Conservation (phyloP, 2,329 filamentous ascomycete species). For the Colletotrichum euphorbiae region DNA sequence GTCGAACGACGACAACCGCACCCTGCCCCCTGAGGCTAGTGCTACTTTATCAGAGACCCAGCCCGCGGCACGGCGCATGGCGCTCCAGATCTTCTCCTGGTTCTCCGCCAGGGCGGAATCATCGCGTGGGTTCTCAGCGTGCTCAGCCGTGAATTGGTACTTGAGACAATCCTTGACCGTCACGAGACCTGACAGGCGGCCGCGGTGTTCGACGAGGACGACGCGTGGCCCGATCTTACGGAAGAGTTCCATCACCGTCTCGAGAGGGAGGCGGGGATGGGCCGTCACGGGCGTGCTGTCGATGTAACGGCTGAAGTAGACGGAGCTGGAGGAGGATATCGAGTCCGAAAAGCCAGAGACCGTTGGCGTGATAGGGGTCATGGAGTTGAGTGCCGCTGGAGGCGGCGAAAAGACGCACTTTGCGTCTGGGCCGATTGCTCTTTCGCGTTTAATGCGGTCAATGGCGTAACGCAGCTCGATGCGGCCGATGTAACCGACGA, state of each 20-base stretch:
- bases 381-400: conserved; percentile 43
- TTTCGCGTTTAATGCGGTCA: conserved; percentile 78
- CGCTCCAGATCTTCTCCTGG: conserved; percentile 74
- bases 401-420: conserved; percentile 79
- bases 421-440: conserved; percentile 73
- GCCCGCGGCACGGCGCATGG: conserved; percentile 62
- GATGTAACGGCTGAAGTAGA: conserved; percentile 90
- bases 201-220: conserved; percentile 91
- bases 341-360: conserved; percentile 69
- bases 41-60: conserved; percentile 71
- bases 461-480: conserved; percentile 94
- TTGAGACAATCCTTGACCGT: conserved; percentile 98
- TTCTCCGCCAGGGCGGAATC: conserved; percentile 66
- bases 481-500: conserved; percentile 92
- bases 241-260: conserved; percentile 99
- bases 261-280: conserved; percentile 89
- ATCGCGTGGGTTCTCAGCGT: conserved; percentile 77
- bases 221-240: conserved; percentile 97
- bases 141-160: conserved; percentile 97
- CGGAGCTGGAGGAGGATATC: conserved; percentile 64
- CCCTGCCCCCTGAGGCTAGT: conserved; percentile 65
- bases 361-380: conserved; percentile 55
- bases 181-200: conserved; percentile 84
- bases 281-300: conserved; percentile 91
- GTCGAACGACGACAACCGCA: conserved; percentile 61